Conservation (phyloP, 129 eudicot genomes). For the Ambrosia artemisiifolia region DNA sequence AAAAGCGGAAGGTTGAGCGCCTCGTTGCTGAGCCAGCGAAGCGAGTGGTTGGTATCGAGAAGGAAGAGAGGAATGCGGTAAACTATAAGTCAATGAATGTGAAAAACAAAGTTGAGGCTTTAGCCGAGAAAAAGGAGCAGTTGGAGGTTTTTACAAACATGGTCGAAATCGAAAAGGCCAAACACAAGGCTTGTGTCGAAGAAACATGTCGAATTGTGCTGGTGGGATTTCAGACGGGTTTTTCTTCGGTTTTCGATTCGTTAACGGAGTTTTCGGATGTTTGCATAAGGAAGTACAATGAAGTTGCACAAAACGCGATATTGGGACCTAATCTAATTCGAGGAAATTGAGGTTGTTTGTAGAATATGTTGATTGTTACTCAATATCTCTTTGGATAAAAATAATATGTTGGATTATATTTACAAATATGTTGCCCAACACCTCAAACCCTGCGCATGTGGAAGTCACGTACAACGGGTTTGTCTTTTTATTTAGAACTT, state of each 20-base stretch:
- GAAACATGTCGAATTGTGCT: constrained; percentile 31
- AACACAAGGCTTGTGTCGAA: constrained; percentile 32
- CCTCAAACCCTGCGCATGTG: too few relatives aligned
- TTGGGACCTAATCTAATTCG: constrained; percentile 1
- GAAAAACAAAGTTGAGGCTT: constrained; percentile 23
- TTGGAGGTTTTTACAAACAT: constrained; percentile 25
- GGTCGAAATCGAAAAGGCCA: constrained; percentile 44
- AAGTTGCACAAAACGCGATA: constrained; percentile 23
- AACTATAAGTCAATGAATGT: constrained; percentile 9
- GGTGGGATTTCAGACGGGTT: constrained; percentile 43
- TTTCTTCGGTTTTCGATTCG: constrained; percentile 51
- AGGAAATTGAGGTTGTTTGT: constrained; percentile 4
- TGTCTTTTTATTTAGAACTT: too few relatives aligned
- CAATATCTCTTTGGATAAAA: constrained; percentile 3
- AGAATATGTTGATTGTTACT: constrained; percentile 3
- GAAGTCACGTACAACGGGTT: too few relatives aligned
- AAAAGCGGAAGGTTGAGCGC: constrained; percentile 45
- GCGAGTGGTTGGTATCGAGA: constrained; percentile 23
- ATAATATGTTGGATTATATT: not conserved
- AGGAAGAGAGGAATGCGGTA: constrained; percentile 35
- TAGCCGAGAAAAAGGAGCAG: constrained; percentile 30
- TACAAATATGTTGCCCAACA: too few relatives aligned
- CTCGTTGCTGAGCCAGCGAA: constrained; percentile 35
- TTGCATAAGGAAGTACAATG: constrained; percentile 36
- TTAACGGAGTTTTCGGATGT: constrained; percentile 40